Evolutionary conservation across 2,329 filamentous ascomycete genomes (phyloP), one percentile per base, ranked within the genome.

Genomic region (Pseudopithomyces maydicus): DNA sequence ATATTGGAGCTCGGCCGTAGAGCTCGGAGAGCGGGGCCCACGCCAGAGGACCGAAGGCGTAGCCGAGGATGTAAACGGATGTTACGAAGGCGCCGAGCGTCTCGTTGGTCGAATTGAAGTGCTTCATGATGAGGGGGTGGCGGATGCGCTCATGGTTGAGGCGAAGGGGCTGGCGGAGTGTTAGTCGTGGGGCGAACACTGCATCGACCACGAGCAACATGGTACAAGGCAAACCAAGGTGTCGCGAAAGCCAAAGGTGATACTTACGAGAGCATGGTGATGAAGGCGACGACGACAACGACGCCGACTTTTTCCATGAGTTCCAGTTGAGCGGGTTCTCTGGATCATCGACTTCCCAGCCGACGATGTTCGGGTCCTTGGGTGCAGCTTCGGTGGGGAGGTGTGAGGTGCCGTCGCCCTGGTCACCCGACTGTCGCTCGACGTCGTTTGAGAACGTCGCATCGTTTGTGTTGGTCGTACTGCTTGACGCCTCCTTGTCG

Each of bases 291-390:
- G 19, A 58, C 52, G 22, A 44, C 45, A 10, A 57, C 43, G 15
- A 48, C 39, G 11, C 33, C 33, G 17, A 44, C 53, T 52, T 52
- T 22, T 52, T 56, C 19, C 14, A 32, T 10, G 49, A 17, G 6
- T 48, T 20, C 60, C 55, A 63, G 36, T 60, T 60, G 42, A 63
- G 46, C 2, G 60, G 57, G 38, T 57, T 56, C n/a, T 56, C 22
- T 15, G 52, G 49, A 20, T 60, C 57, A n/a, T 56, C 43, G 8
- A 79, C 79, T 54, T 86, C 82, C 83, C 84, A 88, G 57, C 80
- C 79, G 17, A 88, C 81, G 17, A 84, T 70, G 55, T 82, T 80
- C 3, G 78, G 77, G 59, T 82, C 77, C 14, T 52, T 45, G 32
- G 32, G 20, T 10, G 29, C 45, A 23, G 47, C 14, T 36, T 45